phyloP scores from a whole-genome alignment of 352 stramenopile species.

The Phytophthora ohioensis region DNA sequence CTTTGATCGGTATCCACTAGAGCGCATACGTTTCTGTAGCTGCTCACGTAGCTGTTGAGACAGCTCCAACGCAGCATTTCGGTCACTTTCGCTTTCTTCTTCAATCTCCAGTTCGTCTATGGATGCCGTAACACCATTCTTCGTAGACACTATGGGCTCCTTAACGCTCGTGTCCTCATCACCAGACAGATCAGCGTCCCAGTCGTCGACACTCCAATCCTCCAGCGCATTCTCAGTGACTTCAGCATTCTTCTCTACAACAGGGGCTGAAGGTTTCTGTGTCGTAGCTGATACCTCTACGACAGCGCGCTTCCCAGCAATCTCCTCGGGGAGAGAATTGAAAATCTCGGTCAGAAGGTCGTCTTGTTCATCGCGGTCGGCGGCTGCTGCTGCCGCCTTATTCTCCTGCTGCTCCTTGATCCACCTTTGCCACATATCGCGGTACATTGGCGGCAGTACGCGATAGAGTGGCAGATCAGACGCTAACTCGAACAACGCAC shows the following conservation, averaged over 20 bases:
- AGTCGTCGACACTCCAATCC: slow-evolving; percentile 78
- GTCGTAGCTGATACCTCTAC: slow-evolving; percentile 19
- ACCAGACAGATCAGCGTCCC: slow-evolving; percentile 70
- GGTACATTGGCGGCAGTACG: slow-evolving; percentile 89
- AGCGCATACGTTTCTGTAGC: slow-evolving; percentile 48
- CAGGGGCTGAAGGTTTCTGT: neutral
- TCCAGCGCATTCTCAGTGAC: slow-evolving; percentile 32
- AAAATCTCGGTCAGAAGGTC: slow-evolving; percentile 62
- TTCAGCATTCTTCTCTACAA: slow-evolving; percentile 11
- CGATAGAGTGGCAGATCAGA: slow-evolving; percentile 89
- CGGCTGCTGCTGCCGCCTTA: slow-evolving; percentile 43
- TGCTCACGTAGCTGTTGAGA: slow-evolving; percentile 52
- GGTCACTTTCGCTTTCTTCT: slow-evolving; percentile 37
- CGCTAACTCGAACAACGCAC: slow-evolving; percentile 90
- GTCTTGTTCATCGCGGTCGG: slow-evolving; percentile 62
- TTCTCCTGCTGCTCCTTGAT: slow-evolving; percentile 49
- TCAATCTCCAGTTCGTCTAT: slow-evolving; percentile 16
- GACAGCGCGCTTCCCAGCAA: slow-evolving; percentile 46
- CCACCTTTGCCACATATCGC: slow-evolving; percentile 90
- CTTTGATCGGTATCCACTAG: slow-evolving; percentile 50
- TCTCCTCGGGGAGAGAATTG: slow-evolving; percentile 55
- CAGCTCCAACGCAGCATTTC: slow-evolving; percentile 24
- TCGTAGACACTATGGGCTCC: slow-evolving; percentile 6
- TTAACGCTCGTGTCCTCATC: slow-evolving; percentile 16
- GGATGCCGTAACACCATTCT: neutral